Evolutionary conservation across 768 basidiomycete species (phyloP), one percentile per base, ranked within the genome.

Genomic region (Kwoniella botswanensis): DNA sequence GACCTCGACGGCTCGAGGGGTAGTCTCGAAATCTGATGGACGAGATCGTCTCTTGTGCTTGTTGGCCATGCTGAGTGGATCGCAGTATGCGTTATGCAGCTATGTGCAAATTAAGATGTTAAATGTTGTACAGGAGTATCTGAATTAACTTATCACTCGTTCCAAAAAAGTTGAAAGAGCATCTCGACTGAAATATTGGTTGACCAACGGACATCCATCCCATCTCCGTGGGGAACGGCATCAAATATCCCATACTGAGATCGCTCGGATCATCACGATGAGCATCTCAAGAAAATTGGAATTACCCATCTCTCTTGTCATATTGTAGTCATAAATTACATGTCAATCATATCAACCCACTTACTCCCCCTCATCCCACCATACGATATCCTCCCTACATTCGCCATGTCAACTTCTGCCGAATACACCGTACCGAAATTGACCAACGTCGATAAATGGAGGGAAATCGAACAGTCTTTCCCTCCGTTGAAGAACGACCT

Each of bases 401-500:
- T 18, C 61, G 21, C 21, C 18, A 59, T 59, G 65, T 59, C 65
- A 6, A 22, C 11, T 3, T n/a, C 22, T 18, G 4, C 35, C 29
- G 24, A 71, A 58, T 67, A 67, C 46, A 21, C 58, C 29, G 54
- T 67, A 24, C 65, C 66, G 3, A 43, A 63, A 11, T 26, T 71
- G 61, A 60, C 5, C 29, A 52, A 68, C 10, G 29, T 61, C 17
- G 67, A 50, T 18, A 71, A 60, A 26, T 80, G 79, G 79, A 70
- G 70, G 53, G 64, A 76, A 15, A 21, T 68, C 9, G 57, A 73
- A n/a, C 63, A 65, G 43, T 54, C 63, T n/a, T 78, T 76, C 46
- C 77, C 82, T 12, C 66, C 69, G 11, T 67, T 96, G 71, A 90
- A 90, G 82, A 97, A 98, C 82, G 93, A 97, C 82, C 87, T 97